Conservation (phyloP, 2,329 filamentous ascomycete genomes). For the Apiospora aurea region DNA sequence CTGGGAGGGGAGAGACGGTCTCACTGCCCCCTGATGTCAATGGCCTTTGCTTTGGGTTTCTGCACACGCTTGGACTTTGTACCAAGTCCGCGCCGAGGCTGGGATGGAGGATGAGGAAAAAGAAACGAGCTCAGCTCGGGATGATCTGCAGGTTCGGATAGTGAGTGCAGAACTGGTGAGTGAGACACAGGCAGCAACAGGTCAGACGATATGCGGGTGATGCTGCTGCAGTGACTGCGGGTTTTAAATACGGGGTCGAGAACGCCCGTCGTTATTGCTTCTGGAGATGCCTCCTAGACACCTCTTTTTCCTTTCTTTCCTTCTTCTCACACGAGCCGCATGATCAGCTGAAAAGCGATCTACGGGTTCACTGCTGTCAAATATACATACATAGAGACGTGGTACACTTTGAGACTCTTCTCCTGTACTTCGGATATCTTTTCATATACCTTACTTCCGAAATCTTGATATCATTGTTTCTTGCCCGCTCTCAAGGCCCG, state of each 20-base stretch:
- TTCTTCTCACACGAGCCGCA: not conserved
- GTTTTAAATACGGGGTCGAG: not conserved
- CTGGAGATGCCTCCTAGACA: slow-evolving; percentile 12
- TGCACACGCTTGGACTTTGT: not conserved
- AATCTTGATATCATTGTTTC: not conserved
- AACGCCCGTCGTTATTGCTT: not conserved
- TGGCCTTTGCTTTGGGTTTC: not conserved
- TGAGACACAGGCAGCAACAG: not conserved
- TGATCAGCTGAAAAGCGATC: not conserved
- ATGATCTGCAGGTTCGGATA: not conserved
- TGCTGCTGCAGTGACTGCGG: not conserved
- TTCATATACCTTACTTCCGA: no score
- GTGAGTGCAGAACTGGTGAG: not conserved
- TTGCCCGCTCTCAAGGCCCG: no score
- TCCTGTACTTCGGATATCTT: not conserved
- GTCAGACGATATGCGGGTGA: no score
- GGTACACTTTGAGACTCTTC: not conserved
- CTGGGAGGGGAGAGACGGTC: not conserved
- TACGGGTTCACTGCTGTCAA: not conserved
- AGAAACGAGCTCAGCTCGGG: not conserved
- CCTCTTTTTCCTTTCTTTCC: not conserved
- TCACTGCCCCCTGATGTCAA: not conserved
- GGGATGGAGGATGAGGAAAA: not conserved
- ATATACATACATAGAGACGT: slow-evolving; percentile 4
- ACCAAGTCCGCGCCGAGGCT: not conserved